Conservation (phyloP, 2,329 filamentous ascomycete species). For the Fusarium gaditjirri region DNA sequence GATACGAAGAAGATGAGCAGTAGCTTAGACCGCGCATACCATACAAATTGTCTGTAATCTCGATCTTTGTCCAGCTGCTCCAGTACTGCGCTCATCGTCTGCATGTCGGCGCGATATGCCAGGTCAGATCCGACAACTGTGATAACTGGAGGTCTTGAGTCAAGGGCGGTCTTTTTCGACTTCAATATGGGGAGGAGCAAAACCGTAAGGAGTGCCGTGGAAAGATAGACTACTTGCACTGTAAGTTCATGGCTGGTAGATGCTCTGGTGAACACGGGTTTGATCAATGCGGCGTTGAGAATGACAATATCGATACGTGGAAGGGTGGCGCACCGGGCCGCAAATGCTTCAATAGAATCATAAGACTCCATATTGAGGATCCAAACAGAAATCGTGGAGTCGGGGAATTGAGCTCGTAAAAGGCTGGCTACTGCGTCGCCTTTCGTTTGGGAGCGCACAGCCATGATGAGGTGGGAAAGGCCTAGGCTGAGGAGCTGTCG, state of each 20-base stretch:
- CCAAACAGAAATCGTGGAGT: not conserved
- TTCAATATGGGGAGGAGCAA: not conserved
- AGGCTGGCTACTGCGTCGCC: not conserved
- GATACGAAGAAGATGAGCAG: rapidly evolving
- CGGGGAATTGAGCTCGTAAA: not conserved
- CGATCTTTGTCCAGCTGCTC: not conserved
- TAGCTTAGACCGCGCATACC: not conserved
- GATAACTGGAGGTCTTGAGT: not conserved
- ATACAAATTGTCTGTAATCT: not conserved
- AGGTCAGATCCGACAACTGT: not conserved
- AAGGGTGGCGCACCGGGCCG: not conserved
- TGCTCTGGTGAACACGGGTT: not conserved
- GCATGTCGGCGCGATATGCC: not conserved
- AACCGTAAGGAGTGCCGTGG: not conserved
- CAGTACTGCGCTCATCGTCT: rapidly evolving
- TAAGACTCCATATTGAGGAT: not conserved
- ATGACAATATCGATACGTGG: not conserved
- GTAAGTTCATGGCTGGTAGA: not conserved
- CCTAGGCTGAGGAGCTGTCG: not conserved
- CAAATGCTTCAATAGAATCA: not conserved
- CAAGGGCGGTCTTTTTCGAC: rapidly evolving
- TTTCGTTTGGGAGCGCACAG: not conserved
- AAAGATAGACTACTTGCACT: not conserved
- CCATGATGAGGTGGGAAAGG: not conserved
- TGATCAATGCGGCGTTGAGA: not conserved